Evolutionary conservation across 305 asterid genomes (phyloP).

Genomic region (Andrographis paniculata): DNA sequence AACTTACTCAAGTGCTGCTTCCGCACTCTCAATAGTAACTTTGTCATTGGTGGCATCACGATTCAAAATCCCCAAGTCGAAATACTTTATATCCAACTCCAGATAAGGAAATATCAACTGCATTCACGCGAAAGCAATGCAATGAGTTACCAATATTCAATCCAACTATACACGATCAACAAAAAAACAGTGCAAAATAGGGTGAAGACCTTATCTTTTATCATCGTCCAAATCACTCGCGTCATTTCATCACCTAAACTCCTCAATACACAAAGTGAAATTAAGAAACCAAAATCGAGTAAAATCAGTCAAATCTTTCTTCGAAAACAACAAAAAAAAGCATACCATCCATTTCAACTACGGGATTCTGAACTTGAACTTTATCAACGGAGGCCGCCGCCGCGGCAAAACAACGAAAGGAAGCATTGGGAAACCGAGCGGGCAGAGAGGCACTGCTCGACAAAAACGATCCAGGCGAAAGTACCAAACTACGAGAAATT

Average conservation of each 20-base stretch:
- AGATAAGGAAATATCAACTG: conserved; percentile 77
- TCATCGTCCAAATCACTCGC: conserved; percentile 81
- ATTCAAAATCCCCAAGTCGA: conserved; percentile 70
- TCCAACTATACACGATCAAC: neutral
- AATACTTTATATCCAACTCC: conserved; percentile 82
- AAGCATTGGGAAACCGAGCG: conserved; percentile 28
- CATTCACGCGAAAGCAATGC: conserved; percentile 15
- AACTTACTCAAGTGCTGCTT: conserved; percentile 82
- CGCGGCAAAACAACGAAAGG: conserved; percentile 56
- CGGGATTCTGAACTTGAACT: conserved; percentile 65
- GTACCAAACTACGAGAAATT: conserved; percentile 13
- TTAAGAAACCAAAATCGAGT: neutral
- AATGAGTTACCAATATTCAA: neutral
- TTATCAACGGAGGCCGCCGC: conserved; percentile 31
- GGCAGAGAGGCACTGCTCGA: conserved; percentile 21
- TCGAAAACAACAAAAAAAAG: neutral
- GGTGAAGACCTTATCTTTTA: conserved; percentile 63
- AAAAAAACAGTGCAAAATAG: neutral
- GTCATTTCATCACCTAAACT: conserved; percentile 81
- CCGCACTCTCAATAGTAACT: conserved; percentile 86
- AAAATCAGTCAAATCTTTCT: too few species aligned
- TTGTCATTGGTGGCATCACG: conserved; percentile 81
- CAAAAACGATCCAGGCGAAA: conserved; percentile 20
- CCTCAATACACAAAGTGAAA: conserved; percentile 1
- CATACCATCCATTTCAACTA: conserved; percentile 94